A percentile compares a stretch with the other conserved stretches of the same genome.
Evolutionary conservation across 306 rosid species (phyloP).

Genomic region (Rubus parviflorus): DNA sequence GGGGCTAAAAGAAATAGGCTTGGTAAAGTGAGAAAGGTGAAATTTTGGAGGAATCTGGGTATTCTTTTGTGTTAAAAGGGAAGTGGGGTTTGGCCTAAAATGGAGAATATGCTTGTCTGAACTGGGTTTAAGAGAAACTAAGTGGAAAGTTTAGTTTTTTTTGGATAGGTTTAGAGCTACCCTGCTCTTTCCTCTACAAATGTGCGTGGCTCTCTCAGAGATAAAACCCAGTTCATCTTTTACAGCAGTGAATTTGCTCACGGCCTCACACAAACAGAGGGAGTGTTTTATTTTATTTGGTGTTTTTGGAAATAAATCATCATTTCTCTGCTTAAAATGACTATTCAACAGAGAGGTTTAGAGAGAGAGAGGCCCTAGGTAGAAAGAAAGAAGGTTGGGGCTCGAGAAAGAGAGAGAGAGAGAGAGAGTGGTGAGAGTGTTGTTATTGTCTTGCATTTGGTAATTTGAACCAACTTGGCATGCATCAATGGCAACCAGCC

Average conservation of each 20-base stretch:
- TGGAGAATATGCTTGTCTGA: conserved; percentile 28
- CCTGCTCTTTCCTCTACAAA: conserved; percentile 33
- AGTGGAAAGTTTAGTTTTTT: conserved; percentile 37
- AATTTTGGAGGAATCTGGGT: conserved; percentile 42
- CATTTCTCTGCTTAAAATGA: conserved; percentile 15
- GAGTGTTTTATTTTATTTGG: conserved; percentile 7
- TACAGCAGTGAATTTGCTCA: not conserved
- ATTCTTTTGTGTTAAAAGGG: conserved; percentile 47
- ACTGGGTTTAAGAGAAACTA: conserved; percentile 34
- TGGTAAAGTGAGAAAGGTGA: conserved; percentile 37
- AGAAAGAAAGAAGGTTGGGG: conserved; percentile 68
- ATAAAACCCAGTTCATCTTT: conserved; percentile 31
- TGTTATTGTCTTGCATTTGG: conserved; percentile 39
- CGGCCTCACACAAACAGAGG: not conserved
- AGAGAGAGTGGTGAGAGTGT: not conserved
- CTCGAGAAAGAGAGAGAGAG: conserved; percentile 86
- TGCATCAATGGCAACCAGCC: conserved; percentile 24
- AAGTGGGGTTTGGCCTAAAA: conserved; percentile 37
- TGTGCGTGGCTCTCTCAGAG: conserved; percentile 16
- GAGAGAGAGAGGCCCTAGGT: conserved; percentile 32
- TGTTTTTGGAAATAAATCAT: not conserved
- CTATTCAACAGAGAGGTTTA: conserved; percentile 25
- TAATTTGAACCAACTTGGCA: conserved; percentile 36
- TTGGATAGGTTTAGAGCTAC: conserved; percentile 30
- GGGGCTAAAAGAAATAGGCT: conserved; percentile 21